These are phyloP conservation scores for Monosporascus sp. DNA, from an alignment of 2,329 filamentous ascomycete species.

Conservation along the genomic window DNA sequence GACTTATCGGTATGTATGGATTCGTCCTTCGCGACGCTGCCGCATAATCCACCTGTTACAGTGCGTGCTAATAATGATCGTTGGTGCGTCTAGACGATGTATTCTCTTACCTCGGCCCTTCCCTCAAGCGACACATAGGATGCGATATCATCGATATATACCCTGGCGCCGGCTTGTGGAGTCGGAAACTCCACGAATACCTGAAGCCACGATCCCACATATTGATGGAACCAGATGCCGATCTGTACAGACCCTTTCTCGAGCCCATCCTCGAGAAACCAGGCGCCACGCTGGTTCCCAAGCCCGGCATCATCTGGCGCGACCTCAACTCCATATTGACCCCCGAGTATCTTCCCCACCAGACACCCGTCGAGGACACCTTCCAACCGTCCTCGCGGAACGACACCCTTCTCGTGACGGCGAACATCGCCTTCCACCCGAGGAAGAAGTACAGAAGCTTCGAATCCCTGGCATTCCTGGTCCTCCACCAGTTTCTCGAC, in stretches of 20 bases:
- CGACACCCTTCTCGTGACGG: conserved; percentile 66
- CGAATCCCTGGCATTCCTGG: conserved; percentile 50
- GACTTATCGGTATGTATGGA: conserved; percentile 41
- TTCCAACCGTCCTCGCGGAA: conserved; percentile 51
- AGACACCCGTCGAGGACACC: conserved; percentile 36
- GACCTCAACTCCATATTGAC: conserved; percentile 52
- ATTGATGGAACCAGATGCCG: conserved; percentile 67
- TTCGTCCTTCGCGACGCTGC: neutral
- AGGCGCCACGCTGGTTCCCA: conserved; percentile 45
- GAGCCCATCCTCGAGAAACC: conserved; percentile 46
- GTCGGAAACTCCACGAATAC: conserved; percentile 65
- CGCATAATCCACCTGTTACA: no score
- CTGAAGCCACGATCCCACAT: conserved; percentile 78
- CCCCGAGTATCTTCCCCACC: conserved; percentile 48
- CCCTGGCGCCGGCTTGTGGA: conserved; percentile 76
- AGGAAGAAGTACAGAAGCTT: conserved; percentile 46
- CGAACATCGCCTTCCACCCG: conserved; percentile 56
- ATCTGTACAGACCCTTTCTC: conserved; percentile 57
- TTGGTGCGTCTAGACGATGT: conserved; percentile 52
- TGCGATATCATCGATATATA: conserved; percentile 86
- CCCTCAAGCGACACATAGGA: conserved; percentile 64
- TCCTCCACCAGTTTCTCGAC: conserved; percentile 57
- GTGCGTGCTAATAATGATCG: no score
- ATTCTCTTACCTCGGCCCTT: conserved; percentile 62
- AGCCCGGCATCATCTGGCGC: conserved; percentile 54